Base-by-base conservation (phyloP, 2,329 filamentous ascomycete species). In the Fusarium sp. region DNA sequence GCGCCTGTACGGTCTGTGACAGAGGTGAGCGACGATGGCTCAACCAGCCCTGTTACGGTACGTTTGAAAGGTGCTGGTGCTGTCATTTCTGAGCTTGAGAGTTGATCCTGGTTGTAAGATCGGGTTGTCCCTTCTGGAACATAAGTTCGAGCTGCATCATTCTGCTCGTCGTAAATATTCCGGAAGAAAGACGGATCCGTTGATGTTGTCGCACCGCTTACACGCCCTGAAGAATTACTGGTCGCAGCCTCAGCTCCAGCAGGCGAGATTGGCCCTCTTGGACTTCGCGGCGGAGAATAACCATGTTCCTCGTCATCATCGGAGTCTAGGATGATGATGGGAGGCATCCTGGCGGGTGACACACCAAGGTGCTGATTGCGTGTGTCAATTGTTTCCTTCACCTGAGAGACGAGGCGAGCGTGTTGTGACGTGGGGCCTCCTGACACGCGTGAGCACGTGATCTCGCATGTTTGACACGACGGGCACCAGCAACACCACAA, bases 181-280 rank as follows among this genome's bases (percentile, higher is more conserved):
- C 84, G 83, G 70, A 89, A 89, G 72, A 88, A 86, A 0, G 81
- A 83, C 2, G 84, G 82, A 67, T 89, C 86, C 1, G 87, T 89
- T 18, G 87, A 88, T 24, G 77, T 81, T 8, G 83, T 82, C 41
- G 77, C 76, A 64, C 77, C 74, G 66, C 80, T 81, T 74, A 70
- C 69, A 63, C 65, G 68, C 16, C 78, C 79, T 11, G 77, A 78
- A 20, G 76, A 80, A 29, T 75, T 72, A 33, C 67, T 73, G 22
- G 35, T 57, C 37, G 64, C 52, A 45, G 52, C 43, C 39, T 58
- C 54, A 60, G 57, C 58, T 52, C 64, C 54, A 56, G 67, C n/a
- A 41, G 61, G 54, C 10, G 54, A 59, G 24, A 61, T 35, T 16
- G 64, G 59, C 48, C 48, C 62, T 45, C 64, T 64, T 41, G 57